These are phyloP conservation scores for Phycomyces nitens DNA, from an alignment of 192 early-diverging fungal genomes.

Conservation along the genomic window DNA sequence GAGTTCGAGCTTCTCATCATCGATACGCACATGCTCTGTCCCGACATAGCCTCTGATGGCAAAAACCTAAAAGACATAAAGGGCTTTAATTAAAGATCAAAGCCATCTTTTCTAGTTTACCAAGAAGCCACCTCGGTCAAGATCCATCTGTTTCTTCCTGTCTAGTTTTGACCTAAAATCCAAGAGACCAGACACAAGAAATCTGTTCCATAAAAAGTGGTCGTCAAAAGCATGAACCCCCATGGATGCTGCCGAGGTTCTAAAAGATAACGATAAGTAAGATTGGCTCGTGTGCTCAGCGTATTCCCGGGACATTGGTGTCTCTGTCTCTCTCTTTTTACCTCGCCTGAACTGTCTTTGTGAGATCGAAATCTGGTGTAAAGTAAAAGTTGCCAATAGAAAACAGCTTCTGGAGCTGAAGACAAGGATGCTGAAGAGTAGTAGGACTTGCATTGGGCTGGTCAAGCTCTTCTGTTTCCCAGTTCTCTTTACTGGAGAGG, in stretches of 20 bases:
- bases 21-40: slow-evolving; percentile 35
- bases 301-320: no score
- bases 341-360: slow-evolving; percentile 72
- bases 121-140: slow-evolving; percentile 76
- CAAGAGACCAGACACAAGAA: slow-evolving; percentile 76
- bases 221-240: slow-evolving; percentile 59
- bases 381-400: slow-evolving; percentile 92
- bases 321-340: no score
- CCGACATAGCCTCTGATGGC: slow-evolving; percentile 80
- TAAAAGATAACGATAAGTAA: slow-evolving; percentile 12
- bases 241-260: slow-evolving; percentile 43
- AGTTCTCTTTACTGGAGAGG: slow-evolving; percentile 34
- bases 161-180: slow-evolving; percentile 78
- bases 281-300: no score
- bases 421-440: slow-evolving; percentile 69
- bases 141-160: slow-evolving; percentile 51
- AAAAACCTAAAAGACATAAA: slow-evolving; percentile 46
- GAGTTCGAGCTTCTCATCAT: slow-evolving; percentile 41
- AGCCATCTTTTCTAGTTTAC: no score
- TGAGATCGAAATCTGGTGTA: slow-evolving; percentile 84
- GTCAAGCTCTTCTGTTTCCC: slow-evolving; percentile 39
- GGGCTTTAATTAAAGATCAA: no score
- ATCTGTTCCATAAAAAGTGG: slow-evolving; percentile 90
- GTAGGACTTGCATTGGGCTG: slow-evolving; percentile 24
- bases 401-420: slow-evolving; percentile 71